A percentile compares a stretch with the other conserved stretches of the same genome.
phyloP scores from a whole-genome alignment of 169 alveolate species.

The Plasmodium vivax region DNA sequence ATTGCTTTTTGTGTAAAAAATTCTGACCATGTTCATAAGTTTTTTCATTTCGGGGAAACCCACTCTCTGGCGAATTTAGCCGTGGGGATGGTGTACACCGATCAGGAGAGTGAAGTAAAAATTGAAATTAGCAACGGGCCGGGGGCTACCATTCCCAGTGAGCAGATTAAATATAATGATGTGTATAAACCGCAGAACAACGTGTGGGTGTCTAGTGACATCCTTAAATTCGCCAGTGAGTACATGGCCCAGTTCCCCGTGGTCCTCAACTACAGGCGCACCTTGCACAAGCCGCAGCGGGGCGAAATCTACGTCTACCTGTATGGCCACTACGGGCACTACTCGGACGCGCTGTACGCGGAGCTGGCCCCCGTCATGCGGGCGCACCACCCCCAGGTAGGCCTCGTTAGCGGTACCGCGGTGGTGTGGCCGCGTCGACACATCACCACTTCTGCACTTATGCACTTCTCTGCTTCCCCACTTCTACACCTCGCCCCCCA shows the following conservation, averaged over 20 bases:
- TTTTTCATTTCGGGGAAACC: slow-evolving; percentile 72
- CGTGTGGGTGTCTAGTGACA: slow-evolving; percentile 44
- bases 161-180: slow-evolving; percentile 24
- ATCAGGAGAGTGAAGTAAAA: slow-evolving; percentile 17
- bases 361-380: slow-evolving; percentile 21
- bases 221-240: slow-evolving; percentile 17
- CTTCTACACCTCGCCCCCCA: neutral
- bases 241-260: slow-evolving; percentile 68
- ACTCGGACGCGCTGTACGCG: slow-evolving; percentile 42
- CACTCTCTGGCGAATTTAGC: slow-evolving; percentile 48
- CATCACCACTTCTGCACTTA: neutral
- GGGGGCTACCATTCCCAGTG: slow-evolving; percentile 43
- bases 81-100: slow-evolving; percentile 41
- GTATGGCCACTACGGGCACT: slow-evolving; percentile 6
- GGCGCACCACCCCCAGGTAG: slow-evolving; percentile 28
- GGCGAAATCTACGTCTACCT: slow-evolving; percentile 50
- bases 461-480: neutral
- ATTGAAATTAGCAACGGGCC: slow-evolving; percentile 72
- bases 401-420: too few relatives aligned
- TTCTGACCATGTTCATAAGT: slow-evolving; percentile 53
- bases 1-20: slow-evolving; percentile 47
- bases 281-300: neutral
- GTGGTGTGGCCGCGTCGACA: neutral
- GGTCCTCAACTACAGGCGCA: slow-evolving; percentile 37
- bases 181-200: slow-evolving; percentile 18